Percentiles rank a stretch among this genome's conserved stretches.
phyloP scores from a whole-genome alignment of 2,329 filamentous ascomycete species.

The Sporothrix phasma region DNA sequence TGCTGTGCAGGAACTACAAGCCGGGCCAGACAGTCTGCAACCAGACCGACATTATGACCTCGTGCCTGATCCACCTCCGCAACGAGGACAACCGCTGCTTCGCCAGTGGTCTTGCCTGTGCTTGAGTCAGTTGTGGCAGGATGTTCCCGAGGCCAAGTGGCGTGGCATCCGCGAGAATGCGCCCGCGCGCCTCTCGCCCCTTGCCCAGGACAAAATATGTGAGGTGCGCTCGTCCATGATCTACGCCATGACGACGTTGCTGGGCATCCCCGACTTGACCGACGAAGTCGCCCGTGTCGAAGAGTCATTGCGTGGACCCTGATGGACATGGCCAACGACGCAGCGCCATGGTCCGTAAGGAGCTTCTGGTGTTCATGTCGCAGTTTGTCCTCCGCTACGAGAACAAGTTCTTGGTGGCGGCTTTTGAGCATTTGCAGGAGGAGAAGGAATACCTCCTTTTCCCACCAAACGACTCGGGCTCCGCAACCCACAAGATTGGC shows the following conservation, averaged over 20 bases:
- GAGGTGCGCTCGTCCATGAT: conserved; percentile 92
- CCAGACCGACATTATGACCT: conserved; percentile 80
- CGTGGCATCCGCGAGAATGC: conserved; percentile 83
- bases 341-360: conserved; percentile 86
- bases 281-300: conserved; percentile 86
- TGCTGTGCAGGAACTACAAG: conserved; percentile 91
- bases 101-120: conserved; percentile 95
- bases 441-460: conserved; percentile 61
- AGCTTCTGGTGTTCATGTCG: conserved; percentile 87
- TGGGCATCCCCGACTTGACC: conserved; percentile 86
- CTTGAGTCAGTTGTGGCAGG: conserved; percentile 87
- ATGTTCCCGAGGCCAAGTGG: conserved; percentile 90
- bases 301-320: conserved; percentile 81
- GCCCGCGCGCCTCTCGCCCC: conserved; percentile 66
- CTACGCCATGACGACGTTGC: conserved; percentile 84
- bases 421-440: conserved; percentile 81
- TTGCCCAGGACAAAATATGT: conserved; percentile 76
- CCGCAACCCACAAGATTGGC: conserved; percentile 48
- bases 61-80: conserved; percentile 71
- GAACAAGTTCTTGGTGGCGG: conserved; percentile 82
- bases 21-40: conserved; percentile 89
- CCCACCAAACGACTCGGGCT: conserved; percentile 36
- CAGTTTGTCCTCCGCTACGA: conserved; percentile 84
- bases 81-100: conserved; percentile 79
- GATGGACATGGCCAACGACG: conserved; percentile 85